phyloP scores from a whole-genome alignment of 441 rosid genomes.

The Geranium incanum region DNA sequence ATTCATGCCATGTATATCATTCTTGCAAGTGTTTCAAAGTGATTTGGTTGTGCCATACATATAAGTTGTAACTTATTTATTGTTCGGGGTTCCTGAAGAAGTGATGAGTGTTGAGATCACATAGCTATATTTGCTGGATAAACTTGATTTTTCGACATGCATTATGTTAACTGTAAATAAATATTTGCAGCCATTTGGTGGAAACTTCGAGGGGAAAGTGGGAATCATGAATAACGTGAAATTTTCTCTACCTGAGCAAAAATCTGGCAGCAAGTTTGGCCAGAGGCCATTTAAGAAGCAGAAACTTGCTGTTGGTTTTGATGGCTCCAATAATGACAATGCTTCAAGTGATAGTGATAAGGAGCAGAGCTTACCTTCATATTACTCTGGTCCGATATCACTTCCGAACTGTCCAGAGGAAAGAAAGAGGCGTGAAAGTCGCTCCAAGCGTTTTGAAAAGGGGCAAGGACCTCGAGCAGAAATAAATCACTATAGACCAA shows the following conservation, averaged over 20 bases:
- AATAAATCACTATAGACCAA: slow-evolving; percentile 45
- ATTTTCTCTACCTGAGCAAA: slow-evolving; percentile 39
- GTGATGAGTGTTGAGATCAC: not conserved
- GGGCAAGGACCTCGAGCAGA: slow-evolving; percentile 58
- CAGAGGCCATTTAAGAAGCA: slow-evolving; percentile 79
- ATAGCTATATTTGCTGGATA: not conserved
- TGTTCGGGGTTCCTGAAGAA: not conserved
- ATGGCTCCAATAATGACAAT: slow-evolving; percentile 50
- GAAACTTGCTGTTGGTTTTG: slow-evolving; percentile 44
- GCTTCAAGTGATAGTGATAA: slow-evolving; percentile 92
- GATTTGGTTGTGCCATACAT: not conserved
- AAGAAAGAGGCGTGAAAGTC: slow-evolving; percentile 81
- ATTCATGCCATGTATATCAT: not conserved
- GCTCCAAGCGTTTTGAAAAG: slow-evolving; percentile 87
- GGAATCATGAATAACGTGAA: slow-evolving; percentile 36
- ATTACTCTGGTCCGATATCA: slow-evolving; percentile 65
- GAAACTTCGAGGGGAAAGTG: slow-evolving; percentile 43
- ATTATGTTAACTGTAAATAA: not conserved
- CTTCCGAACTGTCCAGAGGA: slow-evolving; percentile 74
- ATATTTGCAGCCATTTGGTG: slow-evolving; percentile 36
- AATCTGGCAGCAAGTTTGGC: slow-evolving; percentile 38
- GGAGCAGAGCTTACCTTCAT: slow-evolving; percentile 61
- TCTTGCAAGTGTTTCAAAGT: not conserved
- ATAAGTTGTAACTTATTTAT: not conserved
- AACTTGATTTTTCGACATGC: not conserved